Evolutionary conservation across 495 filamentous ascomycete genomes (phyloP).

Genomic region (Aspergillus haitiensis): DNA sequence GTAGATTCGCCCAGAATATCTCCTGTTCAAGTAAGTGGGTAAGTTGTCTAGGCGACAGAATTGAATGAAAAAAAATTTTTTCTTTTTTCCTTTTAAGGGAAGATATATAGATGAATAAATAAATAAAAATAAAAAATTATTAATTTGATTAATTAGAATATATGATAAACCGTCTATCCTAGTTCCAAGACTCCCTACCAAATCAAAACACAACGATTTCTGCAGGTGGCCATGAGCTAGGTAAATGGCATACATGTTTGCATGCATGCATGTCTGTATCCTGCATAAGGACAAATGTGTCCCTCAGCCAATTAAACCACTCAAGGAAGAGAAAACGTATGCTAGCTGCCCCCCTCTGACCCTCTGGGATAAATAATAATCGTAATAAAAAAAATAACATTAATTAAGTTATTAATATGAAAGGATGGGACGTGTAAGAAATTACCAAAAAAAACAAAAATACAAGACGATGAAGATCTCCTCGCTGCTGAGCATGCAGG

Average conservation of each 20-base stretch:
- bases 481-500: too few species aligned
- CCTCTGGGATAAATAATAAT: neutral
- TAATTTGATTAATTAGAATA: too few species aligned
- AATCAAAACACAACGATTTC: constrained; percentile 9
- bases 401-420: neutral
- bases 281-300: constrained; percentile 15
- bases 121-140: too few species aligned
- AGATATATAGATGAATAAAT: too few species aligned
- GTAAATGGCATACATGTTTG: constrained; percentile 24
- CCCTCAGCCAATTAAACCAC: constrained; percentile 6
- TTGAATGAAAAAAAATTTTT: constrained; percentile 1
- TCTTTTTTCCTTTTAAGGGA: too few species aligned
- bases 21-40: neutral
- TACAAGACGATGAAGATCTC: too few species aligned
- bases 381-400: neutral
- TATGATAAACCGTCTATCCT: neutral
- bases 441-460: too few species aligned
- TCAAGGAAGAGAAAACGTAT: neutral
- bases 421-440: too few species aligned
- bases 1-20: neutral
- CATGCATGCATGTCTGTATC: constrained; percentile 19
- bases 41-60: neutral
- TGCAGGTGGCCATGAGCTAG: constrained; percentile 26
- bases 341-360: neutral
- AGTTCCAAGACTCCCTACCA: neutral